Evolutionary conservation across 129 eudicot species (phyloP), one percentile per base, ranked within the genome.

Genomic region (Pittosporum tobira): DNA sequence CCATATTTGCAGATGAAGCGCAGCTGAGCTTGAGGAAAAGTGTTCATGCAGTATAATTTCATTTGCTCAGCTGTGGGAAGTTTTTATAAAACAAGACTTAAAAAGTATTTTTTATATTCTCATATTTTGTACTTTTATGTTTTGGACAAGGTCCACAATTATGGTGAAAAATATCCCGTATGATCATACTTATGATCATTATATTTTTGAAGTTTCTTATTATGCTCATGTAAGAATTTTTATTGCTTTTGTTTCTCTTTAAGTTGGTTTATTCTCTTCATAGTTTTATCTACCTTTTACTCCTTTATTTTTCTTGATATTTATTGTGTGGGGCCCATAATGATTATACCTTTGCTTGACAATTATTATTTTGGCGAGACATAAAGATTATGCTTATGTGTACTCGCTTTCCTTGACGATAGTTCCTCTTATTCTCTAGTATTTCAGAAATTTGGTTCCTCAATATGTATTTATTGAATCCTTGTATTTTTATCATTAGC

Each of bases 1-100:
- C 25, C 69, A 60, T 40, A 57, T 64, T 77, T 69, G 76, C 76
- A 78, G 79, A 78, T 73, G 67, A 76, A 50, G 60, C 66, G 67
- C 73, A 49, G 79, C 64, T 31, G 69, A 48, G 67, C 67, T 65
- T 77, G 67, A 38, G 66, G 69, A 42, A 50, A 66, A 64, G 31
- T 69, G 64, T 65, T 64, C 57, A 44, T 47, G 62, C 62, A 40
- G 52, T 58, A 67, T 61, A 4, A 59, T 43, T 61, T 72, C 51
- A 27, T 57, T 72, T 63, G 64, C 66, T 42, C 37, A 36, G 61
- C 18, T n/a, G 59, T 64, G 47, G 54, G 65, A 72, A 23, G 20
- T 43, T 59, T 58, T 23, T 40, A 24, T 28, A 2, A 34, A 55
- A 3, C 7, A 53, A 8, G 21, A 20, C 23, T 30, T 36, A 6